Base-by-base conservation (phyloP, 331 rosid species). In the Stylosanthes scabra region DNA sequence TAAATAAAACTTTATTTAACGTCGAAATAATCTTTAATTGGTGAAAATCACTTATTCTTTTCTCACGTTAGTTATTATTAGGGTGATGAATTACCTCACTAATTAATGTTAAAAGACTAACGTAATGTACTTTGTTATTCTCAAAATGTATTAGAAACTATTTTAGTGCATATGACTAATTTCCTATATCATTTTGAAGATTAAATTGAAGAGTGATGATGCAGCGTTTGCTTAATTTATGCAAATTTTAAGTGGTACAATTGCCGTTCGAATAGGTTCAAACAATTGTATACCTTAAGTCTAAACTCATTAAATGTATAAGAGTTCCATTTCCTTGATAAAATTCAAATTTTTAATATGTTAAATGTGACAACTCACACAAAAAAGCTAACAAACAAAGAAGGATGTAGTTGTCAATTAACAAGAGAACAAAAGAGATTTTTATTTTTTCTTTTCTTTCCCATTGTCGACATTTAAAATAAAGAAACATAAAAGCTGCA, bases 301-400 rank as follows among this genome's bases (percentile, higher is more conserved):
- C 42, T 6, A 31, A 29, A 28, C 13, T 59, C 11, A 59, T 20
- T 4, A 31, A 31, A 27, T 8, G 39, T 7, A 57, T 61, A 31
- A 2, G 46, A 8, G 15, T n/a, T 11, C 25, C 11, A 13, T n/a
- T 61, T 39, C 40, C 40, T 58, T 58, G 11, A 59, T 34, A 39
- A 34, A 34, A 8, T 7, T 59, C 45, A 13, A 29, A 8, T 29
- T 5, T 7, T 34, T 13, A 12, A 6, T 9, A 31, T 11, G 9
- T 28, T 59, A 52, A 59, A 59, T 58, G 42, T 59, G 63, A 59
- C 44, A 59, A 59, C 39, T 59, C 11, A 55, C 54, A 44, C 2
- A 5, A 15, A 69, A 40, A 42, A 25, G 14, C 16, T 9, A 41
- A 28, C 11, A 20, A 44, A 54, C 49, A 59, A 59, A 45, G 39